Evolutionary conservation across 441 rosid genomes (phyloP), one percentile per base, ranked within the genome.

Genomic region (Gossypium davidsonii): DNA sequence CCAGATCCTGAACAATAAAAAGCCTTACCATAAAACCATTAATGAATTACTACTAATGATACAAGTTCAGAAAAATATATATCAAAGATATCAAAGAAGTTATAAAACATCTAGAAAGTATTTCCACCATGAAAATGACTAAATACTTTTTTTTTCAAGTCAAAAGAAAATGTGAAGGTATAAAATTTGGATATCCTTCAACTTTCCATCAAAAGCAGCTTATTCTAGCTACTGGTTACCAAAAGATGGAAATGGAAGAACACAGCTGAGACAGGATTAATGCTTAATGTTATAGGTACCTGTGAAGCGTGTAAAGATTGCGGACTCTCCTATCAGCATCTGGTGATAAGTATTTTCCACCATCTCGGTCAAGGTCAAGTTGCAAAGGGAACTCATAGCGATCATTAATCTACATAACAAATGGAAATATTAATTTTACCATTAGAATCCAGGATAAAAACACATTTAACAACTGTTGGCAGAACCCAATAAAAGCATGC

Each of bases 351-450:
- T 85, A 85, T 72, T 85, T 85, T 21, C 85, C 84, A 72, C 74
- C 73, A 51, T 76, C 87, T 3, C 80, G 78, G 55, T 85, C 89
- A 76, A 85, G 85, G 76, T 85, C 89, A 76, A 85, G 89, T 83
- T 85, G 85, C 73, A 82, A 67, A 51, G 89, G 89, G 57, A 85
- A 85, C 72, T 85, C 89, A 42, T 85, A 85, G 20, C 84, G 87
- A 67, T 85, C 89, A 70, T 85, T 85, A 76, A 85, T 85, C 89
- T 85, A 68, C 34, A 59, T 2, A 28, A 65, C 18, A 10, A 67
- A 60, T 3, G 5, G 51, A 70, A 64, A 6, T 2, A 71, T 20
- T 31, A 48, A 10, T 12, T 59, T 61, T 2, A 72, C 18, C 15
- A 34, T 10, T 31, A 23, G 2, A n/a, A 28, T 12, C 18, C 10